Conservation (phyloP, 2,329 filamentous ascomycete genomes). For the Colletotrichum lentis region DNA sequence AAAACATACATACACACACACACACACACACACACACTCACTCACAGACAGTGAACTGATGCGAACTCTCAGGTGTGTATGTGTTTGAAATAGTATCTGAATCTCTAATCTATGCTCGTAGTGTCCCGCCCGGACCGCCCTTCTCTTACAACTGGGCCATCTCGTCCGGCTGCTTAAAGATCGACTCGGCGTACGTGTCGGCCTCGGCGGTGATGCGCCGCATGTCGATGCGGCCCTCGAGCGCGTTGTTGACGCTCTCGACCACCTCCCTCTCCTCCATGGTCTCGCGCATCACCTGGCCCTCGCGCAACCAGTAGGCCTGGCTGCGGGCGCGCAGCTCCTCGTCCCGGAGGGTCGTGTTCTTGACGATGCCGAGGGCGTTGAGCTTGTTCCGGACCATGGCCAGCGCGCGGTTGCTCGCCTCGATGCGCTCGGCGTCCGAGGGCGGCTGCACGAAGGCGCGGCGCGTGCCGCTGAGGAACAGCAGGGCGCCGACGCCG, state of each 20-base stretch:
- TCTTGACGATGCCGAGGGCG: slow-evolving; percentile 78
- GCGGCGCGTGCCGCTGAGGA: slow-evolving; percentile 80
- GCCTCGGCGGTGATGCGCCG: slow-evolving; percentile 68
- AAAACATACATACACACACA: too few species aligned
- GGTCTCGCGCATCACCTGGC: slow-evolving; percentile 72
- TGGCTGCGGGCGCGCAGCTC: slow-evolving; percentile 71
- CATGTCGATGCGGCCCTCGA: slow-evolving; percentile 71
- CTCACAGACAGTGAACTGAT: not conserved
- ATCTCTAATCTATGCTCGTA: not conserved
- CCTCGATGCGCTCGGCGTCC: slow-evolving; percentile 72
- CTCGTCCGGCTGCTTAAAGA: slow-evolving; percentile 47
- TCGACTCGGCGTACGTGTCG: slow-evolving; percentile 64
- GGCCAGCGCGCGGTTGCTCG: slow-evolving; percentile 64
- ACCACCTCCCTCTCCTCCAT: slow-evolving; percentile 82
- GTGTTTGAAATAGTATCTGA: not conserved
- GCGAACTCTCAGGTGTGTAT: too few species aligned
- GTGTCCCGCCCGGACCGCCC: slow-evolving; percentile 4
- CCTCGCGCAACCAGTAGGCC: slow-evolving; percentile 84
- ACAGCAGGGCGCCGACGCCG: slow-evolving; percentile 71
- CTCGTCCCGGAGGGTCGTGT: slow-evolving; percentile 79
- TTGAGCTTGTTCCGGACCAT: slow-evolving; percentile 71
- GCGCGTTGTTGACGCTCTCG: slow-evolving; percentile 72
- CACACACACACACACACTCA: too few species aligned
- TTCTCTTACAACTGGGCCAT: slow-evolving; percentile 23
- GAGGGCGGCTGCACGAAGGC: slow-evolving; percentile 72